phyloP scores from a whole-genome alignment of 2,329 filamentous ascomycete species.

The Dendryphion nanum region DNA sequence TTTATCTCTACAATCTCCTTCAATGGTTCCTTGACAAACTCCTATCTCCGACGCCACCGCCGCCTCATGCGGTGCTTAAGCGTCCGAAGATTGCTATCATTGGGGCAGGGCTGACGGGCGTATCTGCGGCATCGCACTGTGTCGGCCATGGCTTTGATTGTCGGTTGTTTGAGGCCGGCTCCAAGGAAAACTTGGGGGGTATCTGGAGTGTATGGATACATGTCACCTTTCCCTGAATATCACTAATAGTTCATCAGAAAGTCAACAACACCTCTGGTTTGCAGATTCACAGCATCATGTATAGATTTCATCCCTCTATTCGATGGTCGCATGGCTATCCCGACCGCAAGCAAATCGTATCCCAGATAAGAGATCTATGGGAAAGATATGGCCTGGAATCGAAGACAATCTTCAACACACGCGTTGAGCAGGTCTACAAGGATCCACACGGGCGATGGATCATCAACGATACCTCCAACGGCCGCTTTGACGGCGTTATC shows the following conservation, averaged over 20 bases:
- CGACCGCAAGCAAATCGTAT: slow-evolving; percentile 70
- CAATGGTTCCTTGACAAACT: slow-evolving; percentile 64
- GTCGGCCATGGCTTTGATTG: slow-evolving; percentile 85
- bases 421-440: slow-evolving; percentile 67
- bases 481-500: slow-evolving; percentile 75
- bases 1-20: slow-evolving; percentile 63
- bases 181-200: slow-evolving; percentile 66
- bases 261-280: slow-evolving; percentile 81
- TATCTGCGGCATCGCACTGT: slow-evolving; percentile 78
- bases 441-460: slow-evolving; percentile 71
- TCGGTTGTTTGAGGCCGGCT: slow-evolving; percentile 71
- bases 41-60: slow-evolving; percentile 69
- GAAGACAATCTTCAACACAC: slow-evolving; percentile 70
- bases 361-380: slow-evolving; percentile 71
- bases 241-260: slow-evolving; percentile 47
- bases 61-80: slow-evolving; percentile 54
- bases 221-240: neutral
- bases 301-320: slow-evolving; percentile 80
- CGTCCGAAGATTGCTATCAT: slow-evolving; percentile 57
- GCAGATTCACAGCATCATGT: slow-evolving; percentile 85
- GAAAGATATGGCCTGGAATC: slow-evolving; percentile 69
- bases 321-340: slow-evolving; percentile 76
- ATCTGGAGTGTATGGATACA: slow-evolving; percentile 69
- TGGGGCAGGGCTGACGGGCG: slow-evolving; percentile 62
- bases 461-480: slow-evolving; percentile 68